A percentile compares a stretch with the other conserved stretches of the same genome.
Conservation (phyloP, 257 asterid species). For the Capsicum pubescens region DNA sequence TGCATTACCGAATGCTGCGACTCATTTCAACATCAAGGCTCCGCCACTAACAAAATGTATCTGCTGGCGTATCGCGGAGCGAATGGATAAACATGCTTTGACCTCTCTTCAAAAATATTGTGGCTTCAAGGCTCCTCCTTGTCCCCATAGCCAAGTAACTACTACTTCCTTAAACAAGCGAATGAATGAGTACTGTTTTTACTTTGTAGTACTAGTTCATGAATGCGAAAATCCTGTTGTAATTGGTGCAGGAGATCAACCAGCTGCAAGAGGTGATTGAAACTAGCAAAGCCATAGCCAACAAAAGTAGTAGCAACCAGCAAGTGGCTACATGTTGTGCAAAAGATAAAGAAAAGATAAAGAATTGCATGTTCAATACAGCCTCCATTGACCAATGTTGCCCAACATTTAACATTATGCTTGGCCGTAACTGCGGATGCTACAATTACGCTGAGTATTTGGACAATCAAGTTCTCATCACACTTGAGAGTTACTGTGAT, state of each 20-base stretch:
- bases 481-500: constrained; percentile 11
- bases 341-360: constrained; percentile 10
- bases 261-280: background rate
- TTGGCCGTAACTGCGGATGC: background rate
- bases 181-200: no score
- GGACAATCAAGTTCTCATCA: constrained; percentile 1
- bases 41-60: background rate
- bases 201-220: no score
- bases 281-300: background rate
- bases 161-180: no score
- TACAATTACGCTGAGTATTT: background rate
- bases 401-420: background rate
- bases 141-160: background rate
- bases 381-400: constrained; percentile 3
- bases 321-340: background rate
- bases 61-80: background rate
- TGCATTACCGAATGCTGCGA: background rate
- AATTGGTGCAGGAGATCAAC: background rate
- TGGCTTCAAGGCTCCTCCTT: background rate
- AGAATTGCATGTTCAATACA: background rate
- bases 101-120: constrained; percentile 6
- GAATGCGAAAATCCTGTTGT: no score
- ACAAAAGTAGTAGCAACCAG: no score
- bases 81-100: background rate
- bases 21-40: background rate